A percentile compares a stretch with the other conserved stretches of the same genome.
Evolutionary conservation across 108 stramenopile species (phyloP).

Genomic region (Cyclotella baltica): DNA sequence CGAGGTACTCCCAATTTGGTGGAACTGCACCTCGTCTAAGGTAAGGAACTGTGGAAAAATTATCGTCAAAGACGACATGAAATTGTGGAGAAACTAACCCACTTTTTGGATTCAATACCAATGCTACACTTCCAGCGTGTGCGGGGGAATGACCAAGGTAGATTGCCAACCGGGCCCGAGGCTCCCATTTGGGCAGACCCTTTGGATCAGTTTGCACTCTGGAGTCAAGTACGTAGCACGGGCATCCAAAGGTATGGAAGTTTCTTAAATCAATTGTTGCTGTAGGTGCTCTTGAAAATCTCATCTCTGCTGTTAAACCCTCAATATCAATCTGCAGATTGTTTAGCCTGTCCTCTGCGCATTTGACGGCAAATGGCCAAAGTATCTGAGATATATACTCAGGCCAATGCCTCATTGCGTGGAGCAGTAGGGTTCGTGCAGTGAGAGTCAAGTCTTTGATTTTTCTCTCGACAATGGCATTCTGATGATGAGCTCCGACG

Average conservation of each 20-base stretch:
- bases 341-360: not conserved
- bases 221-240: too few species aligned
- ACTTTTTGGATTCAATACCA: conserved; percentile 21
- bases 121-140: too few species aligned
- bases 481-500: too few species aligned
- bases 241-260: conserved; percentile 40
- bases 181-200: conserved; percentile 33
- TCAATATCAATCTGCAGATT: conserved; percentile 1
- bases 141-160: conserved; percentile 28
- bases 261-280: not conserved
- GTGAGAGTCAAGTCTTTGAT: conserved; percentile 46
- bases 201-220: conserved; percentile 24
- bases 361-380: conserved; percentile 4
- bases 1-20: conserved; percentile 17
- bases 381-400: too few species aligned
- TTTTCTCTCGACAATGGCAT: conserved; percentile 43
- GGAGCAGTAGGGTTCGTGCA: conserved; percentile 31
- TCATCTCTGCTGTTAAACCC: too few species aligned
- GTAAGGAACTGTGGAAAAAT: conserved; percentile 27
- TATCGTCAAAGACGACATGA: too few species aligned
- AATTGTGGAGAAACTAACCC: conserved; percentile 27
- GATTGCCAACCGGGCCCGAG: conserved; percentile 19
- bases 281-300: not conserved
- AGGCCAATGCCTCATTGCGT: too few species aligned
- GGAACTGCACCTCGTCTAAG: conserved; percentile 11